A percentile compares a stretch with the other conserved stretches of the same genome.
These are phyloP conservation scores for Entrophospora sp. DNA, from an alignment of 192 early-diverging fungal genomes.

Conservation along the genomic window DNA sequence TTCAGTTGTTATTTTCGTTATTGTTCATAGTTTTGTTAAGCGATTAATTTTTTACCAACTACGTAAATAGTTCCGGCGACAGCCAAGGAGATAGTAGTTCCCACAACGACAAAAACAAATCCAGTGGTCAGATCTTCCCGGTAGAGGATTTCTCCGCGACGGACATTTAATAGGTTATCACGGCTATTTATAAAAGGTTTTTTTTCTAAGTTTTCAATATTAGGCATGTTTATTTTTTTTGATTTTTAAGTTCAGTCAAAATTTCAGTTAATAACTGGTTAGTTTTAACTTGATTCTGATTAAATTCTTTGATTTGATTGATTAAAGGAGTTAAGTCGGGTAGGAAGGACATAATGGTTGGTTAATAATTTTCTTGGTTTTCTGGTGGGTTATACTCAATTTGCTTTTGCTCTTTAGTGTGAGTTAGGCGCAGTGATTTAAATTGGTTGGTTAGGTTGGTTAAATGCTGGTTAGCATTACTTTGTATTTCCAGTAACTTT, in stretches of 20 bases:
- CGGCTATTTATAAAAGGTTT: not conserved
- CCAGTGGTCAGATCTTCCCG: not conserved
- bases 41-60: conserved; percentile 1
- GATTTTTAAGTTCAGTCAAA: too few relatives aligned
- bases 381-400: not conserved
- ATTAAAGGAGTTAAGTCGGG: not conserved
- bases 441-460: not conserved
- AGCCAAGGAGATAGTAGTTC: not conserved
- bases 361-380: conserved; percentile 6
- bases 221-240: conserved; percentile 1
- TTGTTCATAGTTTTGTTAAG: too few relatives aligned
- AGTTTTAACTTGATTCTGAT: not conserved
- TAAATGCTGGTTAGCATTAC: conserved; percentile 1
- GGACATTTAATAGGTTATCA: not conserved
- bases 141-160: not conserved
- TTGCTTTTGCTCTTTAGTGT: not conserved
- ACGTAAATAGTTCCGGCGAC: not conserved
- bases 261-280: conserved; percentile 14
- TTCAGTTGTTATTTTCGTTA: too few relatives aligned
- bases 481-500: too few relatives aligned
- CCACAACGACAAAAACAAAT: not conserved
- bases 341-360: not conserved
- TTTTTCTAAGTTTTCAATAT: not conserved
- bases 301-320: conserved; percentile 13
- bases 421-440: not conserved